These are phyloP conservation scores for Phytopythium litorale DNA, from an alignment of 352 stramenopile genomes.

Conservation along the genomic window DNA sequence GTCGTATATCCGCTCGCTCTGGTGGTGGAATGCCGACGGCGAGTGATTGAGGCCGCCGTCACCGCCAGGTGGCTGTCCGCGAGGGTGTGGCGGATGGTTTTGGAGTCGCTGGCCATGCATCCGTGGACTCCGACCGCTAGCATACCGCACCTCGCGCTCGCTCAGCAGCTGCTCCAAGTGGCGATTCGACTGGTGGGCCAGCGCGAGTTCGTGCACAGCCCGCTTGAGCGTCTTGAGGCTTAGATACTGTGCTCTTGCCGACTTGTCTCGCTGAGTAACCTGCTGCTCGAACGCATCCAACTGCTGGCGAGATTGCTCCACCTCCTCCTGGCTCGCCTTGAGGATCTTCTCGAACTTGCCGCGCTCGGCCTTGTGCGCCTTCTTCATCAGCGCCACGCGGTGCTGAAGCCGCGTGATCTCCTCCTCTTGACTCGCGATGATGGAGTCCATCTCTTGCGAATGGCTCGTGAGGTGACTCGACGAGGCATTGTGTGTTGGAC, in stretches of 20 bases:
- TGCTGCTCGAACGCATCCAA: constrained; percentile 51
- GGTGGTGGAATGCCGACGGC: background rate
- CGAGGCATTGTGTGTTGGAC: constrained; percentile 2
- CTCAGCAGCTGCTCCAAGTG: constrained; percentile 35
- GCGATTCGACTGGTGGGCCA: constrained; percentile 52
- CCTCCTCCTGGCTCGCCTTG: constrained; percentile 36
- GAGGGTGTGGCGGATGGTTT: constrained; percentile 3
- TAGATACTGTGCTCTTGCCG: constrained; percentile 53
- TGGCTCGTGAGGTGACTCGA: constrained; percentile 6
- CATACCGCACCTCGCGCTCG: constrained; percentile 31
- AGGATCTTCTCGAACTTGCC: constrained; percentile 48
- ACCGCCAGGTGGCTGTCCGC: background rate
- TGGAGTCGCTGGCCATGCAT: constrained; percentile 1
- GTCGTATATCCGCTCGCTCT: constrained; percentile 27
- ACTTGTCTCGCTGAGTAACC: constrained; percentile 53
- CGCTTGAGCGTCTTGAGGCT: constrained; percentile 79
- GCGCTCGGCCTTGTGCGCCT: constrained; percentile 41
- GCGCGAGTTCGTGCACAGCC: constrained; percentile 44
- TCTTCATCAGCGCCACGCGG: constrained; percentile 60
- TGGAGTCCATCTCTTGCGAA: constrained; percentile 28
- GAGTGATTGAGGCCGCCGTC: constrained; percentile 7
- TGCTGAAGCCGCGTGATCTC: constrained; percentile 62
- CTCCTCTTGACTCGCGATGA: constrained; percentile 61
- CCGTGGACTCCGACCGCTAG: constrained; percentile 11
- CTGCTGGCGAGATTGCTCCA: constrained; percentile 33